Evolutionary conservation across 805 yeast genomes (phyloP), one percentile per base, ranked within the genome.

Genomic region (Metschnikowia santaceciliae): DNA sequence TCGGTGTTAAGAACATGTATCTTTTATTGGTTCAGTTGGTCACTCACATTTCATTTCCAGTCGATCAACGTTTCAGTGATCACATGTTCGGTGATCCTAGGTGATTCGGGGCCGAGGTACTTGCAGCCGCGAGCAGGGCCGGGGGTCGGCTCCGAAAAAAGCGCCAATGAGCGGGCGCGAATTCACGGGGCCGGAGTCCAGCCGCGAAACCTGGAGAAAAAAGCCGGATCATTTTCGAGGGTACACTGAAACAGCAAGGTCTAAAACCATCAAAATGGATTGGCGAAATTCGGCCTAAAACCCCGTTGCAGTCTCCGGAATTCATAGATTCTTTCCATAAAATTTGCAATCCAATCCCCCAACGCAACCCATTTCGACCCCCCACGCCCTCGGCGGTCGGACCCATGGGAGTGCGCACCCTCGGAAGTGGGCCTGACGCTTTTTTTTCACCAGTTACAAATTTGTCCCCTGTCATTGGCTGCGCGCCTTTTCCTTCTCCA

Each of bases 381-480:
- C 30, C 30, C 30, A 26, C 30, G 4, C 11, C 4, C 4, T 26
- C 11, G 4, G 4, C 11, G 11, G 11, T 26, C 4, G 30, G 30
- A 26, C 30, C 26, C 11, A 7, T 13, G 15, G 7, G 15, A 11
- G 40, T 19, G 30, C 42, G 42, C 39, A 39, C 58, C 58, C 59
- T 49, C 59, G 54, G 57, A 55, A 47, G 32, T 52, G 41, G 41
- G 37, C 15, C 42, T 13, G 35, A 52, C 35, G 46, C 17, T 14
- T 6, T 7, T 42, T 34, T 42, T 41, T 41, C 46, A 7, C 32
- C 19, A 35, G 42, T 63, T 61, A 60, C 60, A 60, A 56, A 62
- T 60, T 58, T 62, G 60, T 49, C 49, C 47, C 51, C 52, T 44
- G 43, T 51, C 52, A 63, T 63, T 63, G 67, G 67, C 63, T 55